Percentiles rank a stretch among this genome's conserved stretches.
Conservation (phyloP, 164 flowering plant species). For the Santalum album region DNA sequence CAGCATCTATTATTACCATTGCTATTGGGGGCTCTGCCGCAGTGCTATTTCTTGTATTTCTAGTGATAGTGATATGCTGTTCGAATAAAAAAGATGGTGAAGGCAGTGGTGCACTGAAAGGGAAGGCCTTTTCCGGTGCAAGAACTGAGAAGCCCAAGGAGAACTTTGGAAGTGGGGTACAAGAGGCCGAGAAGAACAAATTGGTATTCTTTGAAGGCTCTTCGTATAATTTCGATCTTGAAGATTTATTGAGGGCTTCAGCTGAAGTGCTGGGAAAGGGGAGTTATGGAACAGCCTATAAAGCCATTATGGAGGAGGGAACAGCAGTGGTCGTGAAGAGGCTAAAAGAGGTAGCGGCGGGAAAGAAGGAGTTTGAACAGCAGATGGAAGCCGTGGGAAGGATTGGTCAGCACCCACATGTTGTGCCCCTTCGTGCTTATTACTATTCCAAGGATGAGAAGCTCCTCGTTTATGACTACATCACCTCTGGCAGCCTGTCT, state of each 20-base stretch:
- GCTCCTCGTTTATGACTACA: slow-evolving; percentile 47
- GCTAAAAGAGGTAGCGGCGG: slow-evolving; percentile 47
- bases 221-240: slow-evolving; percentile 55
- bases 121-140: slow-evolving; percentile 34
- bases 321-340: slow-evolving; percentile 61
- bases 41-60: slow-evolving; percentile 25
- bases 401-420: slow-evolving; percentile 34
- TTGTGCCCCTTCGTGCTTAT: slow-evolving; percentile 56
- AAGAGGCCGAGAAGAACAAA: slow-evolving; percentile 57
- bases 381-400: slow-evolving; percentile 50
- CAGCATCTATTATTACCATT: slow-evolving; percentile 43
- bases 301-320: slow-evolving; percentile 55
- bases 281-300: slow-evolving; percentile 64
- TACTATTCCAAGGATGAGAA: slow-evolving; percentile 66
- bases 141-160: slow-evolving; percentile 51
- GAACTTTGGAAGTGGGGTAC: slow-evolving; percentile 71
- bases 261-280: slow-evolving; percentile 76
- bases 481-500: slow-evolving; percentile 40
- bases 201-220: slow-evolving; percentile 58
- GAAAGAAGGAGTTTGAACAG: slow-evolving; percentile 62
- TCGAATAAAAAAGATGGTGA: slow-evolving; percentile 27
- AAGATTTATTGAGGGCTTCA: slow-evolving; percentile 61
- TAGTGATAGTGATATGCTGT: slow-evolving; percentile 28
- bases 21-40: slow-evolving; percentile 47
- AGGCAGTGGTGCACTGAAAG: slow-evolving; percentile 21